Percentiles rank a stretch among this genome's conserved stretches.
phyloP scores from a whole-genome alignment of 2,329 filamentous ascomycete genomes.

The Bipolaris gigantea region DNA sequence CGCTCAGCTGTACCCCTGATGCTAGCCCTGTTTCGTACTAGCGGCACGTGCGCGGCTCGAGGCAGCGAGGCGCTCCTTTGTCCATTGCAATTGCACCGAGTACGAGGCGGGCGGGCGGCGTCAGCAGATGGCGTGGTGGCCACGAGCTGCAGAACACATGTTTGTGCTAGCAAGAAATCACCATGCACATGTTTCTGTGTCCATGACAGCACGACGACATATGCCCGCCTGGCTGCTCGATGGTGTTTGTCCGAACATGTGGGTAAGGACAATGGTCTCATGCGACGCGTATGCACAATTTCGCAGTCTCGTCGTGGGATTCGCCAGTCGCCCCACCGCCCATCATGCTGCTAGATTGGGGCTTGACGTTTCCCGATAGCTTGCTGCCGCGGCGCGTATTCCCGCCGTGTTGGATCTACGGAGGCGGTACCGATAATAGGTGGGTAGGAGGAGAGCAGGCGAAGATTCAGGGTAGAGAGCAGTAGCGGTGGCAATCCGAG shows the following conservation, averaged over 20 bases:
- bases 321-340: slow-evolving; percentile 17
- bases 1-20: slow-evolving; percentile 27
- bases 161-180: background rate
- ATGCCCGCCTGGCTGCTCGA: no score
- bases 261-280: background rate
- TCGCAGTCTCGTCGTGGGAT: slow-evolving; percentile 16
- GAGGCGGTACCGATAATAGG: background rate
- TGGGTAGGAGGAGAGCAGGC: background rate
- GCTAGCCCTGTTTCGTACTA: slow-evolving; percentile 30
- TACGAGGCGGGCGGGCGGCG: background rate
- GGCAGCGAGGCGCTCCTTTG: background rate
- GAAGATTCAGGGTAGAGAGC: background rate
- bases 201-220: no score
- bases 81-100: background rate
- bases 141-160: background rate
- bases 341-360: slow-evolving; percentile 22
- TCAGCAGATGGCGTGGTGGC: background rate
- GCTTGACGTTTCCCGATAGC: slow-evolving; percentile 10
- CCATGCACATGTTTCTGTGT: background rate
- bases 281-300: slow-evolving; percentile 23
- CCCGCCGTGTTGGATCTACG: slow-evolving; percentile 1
- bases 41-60: slow-evolving; percentile 8
- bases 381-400: slow-evolving; percentile 6
- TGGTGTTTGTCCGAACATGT: background rate
- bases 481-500: background rate